Evolutionary conservation across 169 alveolate species (phyloP), one percentile per base, ranked within the genome.

Genomic region (Babesia gibsoni): DNA sequence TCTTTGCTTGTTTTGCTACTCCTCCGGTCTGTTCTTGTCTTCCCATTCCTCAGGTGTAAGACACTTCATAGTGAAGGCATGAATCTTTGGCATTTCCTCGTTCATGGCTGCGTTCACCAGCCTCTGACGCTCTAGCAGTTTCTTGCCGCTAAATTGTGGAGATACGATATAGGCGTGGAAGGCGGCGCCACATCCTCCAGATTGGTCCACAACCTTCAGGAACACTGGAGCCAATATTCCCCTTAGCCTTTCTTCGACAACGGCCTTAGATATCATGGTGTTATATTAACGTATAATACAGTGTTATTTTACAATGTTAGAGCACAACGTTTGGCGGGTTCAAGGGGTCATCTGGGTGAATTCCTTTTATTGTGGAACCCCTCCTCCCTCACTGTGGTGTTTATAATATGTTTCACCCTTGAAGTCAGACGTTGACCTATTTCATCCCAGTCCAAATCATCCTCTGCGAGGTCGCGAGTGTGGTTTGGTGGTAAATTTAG

Each of bases 141-240:
- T 82, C 65, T 86, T 89, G 22, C 85, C 86, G 12, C 27, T 63
- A 65, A 91, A 91, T 50, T 82, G 69, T 14, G 61, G 83, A 1
- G 95, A 91, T 18, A 91, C 95, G 25, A 91, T 83, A 16, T 63
- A 59, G 27, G 91, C 89, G 65, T 89, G 89, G 63, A 91, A 91
- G 30, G 94, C 78, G 12, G 92, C 89, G 50, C 94, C 95, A 69
- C 95, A 90, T 16, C 89, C 94, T 41, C 92, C 90, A 0, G 93
- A 84, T 22, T 89, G 83, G 82, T 91, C 94, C 30, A 91, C 66
- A 50, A 91, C 68, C 16, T 85, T 89, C 36, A 85, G 79, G 64
- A 90, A 43, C 49, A 84, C 58, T 16, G 95, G 93, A 61, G 88
- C 81, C 52, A 92, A 56, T 52, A 91, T 81, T 20, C 73, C 45